Evolutionary conservation across 2,329 filamentous ascomycete genomes (phyloP).

Genomic region (Cladosporium sp.): DNA sequence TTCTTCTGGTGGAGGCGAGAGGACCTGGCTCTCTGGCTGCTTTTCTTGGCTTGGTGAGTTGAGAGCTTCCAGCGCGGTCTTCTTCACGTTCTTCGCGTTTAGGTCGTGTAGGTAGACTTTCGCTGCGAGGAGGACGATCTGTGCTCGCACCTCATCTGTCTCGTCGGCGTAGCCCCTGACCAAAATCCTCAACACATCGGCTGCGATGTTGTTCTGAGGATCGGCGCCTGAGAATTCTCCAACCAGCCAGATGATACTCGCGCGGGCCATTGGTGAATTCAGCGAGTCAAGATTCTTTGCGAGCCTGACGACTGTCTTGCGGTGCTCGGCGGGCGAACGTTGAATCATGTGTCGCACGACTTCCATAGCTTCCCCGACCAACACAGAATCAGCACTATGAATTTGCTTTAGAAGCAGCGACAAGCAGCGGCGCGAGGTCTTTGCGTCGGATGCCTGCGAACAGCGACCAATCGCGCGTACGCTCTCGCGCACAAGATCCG

Average conservation of each 20-base stretch:
- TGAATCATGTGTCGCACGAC: constrained; percentile 95
- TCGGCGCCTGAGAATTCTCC: constrained; percentile 84
- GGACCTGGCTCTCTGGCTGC: constrained; percentile 7
- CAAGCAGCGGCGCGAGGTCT: constrained; percentile 71
- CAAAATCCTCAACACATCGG: constrained; percentile 84
- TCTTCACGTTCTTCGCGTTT: constrained; percentile 50
- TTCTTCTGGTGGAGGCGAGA: constrained; percentile 22
- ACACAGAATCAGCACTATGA: constrained; percentile 74
- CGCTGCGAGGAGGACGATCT: constrained; percentile 88
- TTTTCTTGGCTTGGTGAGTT: constrained; percentile 12
- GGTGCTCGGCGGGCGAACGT: constrained; percentile 73
- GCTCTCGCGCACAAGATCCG: constrained; percentile 75
- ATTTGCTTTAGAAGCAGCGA: constrained; percentile 80
- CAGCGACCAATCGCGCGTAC: constrained; percentile 91
- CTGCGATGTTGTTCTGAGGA: constrained; percentile 75
- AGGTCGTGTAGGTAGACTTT: constrained; percentile 92
- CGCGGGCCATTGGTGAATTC: constrained; percentile 78
- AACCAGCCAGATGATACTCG: constrained; percentile 95
- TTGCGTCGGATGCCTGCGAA: constrained; percentile 64
- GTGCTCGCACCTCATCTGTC: constrained; percentile 77
- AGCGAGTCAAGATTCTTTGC: constrained; percentile 88
- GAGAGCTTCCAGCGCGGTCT: constrained; percentile 25
- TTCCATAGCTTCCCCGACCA: constrained; percentile 88
- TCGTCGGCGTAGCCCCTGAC: constrained; percentile 80
- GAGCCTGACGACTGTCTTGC: constrained; percentile 77